phyloP scores from a whole-genome alignment of 2,329 filamentous ascomycete genomes.

The Thielaviopsis musarum region DNA sequence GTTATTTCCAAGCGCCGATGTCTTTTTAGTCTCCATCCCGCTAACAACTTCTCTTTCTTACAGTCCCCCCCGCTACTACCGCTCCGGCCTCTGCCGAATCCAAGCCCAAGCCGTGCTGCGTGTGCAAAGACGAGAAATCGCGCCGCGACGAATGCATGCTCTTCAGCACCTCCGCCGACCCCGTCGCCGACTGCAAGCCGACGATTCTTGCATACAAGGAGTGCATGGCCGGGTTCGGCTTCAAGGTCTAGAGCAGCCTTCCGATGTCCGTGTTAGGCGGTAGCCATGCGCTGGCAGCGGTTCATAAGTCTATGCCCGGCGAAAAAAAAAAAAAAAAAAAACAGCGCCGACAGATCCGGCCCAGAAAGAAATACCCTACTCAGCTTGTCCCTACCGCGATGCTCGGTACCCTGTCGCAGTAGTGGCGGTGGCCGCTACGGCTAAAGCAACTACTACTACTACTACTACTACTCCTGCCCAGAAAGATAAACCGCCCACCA shows the following conservation, averaged over 20 bases:
- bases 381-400: too few relatives aligned
- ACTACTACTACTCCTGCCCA: too few relatives aligned
- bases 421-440: too few relatives aligned
- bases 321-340: too few relatives aligned
- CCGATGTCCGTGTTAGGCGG: too few relatives aligned
- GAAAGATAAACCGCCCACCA: neutral
- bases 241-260: slow-evolving; percentile 38
- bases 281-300: too few relatives aligned
- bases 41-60: neutral
- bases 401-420: too few relatives aligned
- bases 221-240: slow-evolving; percentile 90
- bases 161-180: slow-evolving; percentile 72
- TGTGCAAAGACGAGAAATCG: slow-evolving; percentile 90
- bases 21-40: neutral
- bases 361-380: too few relatives aligned
- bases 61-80: neutral
- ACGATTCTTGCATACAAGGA: slow-evolving; percentile 71
- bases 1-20: too few relatives aligned
- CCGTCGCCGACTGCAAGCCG: slow-evolving; percentile 65
- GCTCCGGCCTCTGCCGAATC: neutral
- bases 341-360: too few relatives aligned
- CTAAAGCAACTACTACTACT: neutral
- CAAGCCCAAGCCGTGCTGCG: slow-evolving; percentile 66
- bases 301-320: too few relatives aligned
- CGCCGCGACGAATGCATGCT: slow-evolving; percentile 97